Evolutionary conservation across 495 filamentous ascomycete genomes (phyloP).

Genomic region (Penicillium chermesinum): DNA sequence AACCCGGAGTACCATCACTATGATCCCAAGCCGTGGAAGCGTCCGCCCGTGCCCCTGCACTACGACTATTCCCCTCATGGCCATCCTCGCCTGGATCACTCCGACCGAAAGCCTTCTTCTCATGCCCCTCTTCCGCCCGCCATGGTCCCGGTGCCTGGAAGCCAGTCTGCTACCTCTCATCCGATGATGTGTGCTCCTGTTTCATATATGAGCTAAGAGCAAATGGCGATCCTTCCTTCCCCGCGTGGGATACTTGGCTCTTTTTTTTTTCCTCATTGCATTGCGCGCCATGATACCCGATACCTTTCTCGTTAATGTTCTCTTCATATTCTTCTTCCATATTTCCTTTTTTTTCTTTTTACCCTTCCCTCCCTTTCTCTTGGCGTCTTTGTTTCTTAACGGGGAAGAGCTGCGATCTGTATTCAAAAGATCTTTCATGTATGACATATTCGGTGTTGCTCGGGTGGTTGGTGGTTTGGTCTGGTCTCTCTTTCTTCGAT

Average conservation of each 20-base stretch:
- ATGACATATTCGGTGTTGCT: conserved; percentile 3
- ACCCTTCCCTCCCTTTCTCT: neutral
- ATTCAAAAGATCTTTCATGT: conserved; percentile 2
- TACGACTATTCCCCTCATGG: conserved; percentile 23
- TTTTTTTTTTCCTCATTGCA: conserved; percentile 1
- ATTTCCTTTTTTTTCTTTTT: neutral
- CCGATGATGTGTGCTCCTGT: conserved; percentile 32
- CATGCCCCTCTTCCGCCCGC: conserved; percentile 12
- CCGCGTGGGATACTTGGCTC: conserved; percentile 21
- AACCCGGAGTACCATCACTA: conserved; percentile 20
- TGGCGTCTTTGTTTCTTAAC: neutral
- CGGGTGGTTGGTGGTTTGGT: neutral
- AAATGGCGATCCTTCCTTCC: conserved; percentile 19
- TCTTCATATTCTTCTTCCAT: conserved; percentile 3
- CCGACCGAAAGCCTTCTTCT: conserved; percentile 19
- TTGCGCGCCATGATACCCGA: neutral
- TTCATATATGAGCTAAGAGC: conserved; percentile 24
- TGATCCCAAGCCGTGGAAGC: conserved; percentile 31
- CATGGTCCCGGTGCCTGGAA: conserved; percentile 21
- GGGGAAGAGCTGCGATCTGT: neutral
- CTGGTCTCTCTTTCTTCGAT: neutral
- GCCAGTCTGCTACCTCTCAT: conserved; percentile 20
- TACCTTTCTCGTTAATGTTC: conserved; percentile 9
- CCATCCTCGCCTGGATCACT: conserved; percentile 18
- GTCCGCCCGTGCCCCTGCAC: conserved; percentile 27